Conservation (phyloP, 176 grass and related monocot genomes). For the Poa annua region DNA sequence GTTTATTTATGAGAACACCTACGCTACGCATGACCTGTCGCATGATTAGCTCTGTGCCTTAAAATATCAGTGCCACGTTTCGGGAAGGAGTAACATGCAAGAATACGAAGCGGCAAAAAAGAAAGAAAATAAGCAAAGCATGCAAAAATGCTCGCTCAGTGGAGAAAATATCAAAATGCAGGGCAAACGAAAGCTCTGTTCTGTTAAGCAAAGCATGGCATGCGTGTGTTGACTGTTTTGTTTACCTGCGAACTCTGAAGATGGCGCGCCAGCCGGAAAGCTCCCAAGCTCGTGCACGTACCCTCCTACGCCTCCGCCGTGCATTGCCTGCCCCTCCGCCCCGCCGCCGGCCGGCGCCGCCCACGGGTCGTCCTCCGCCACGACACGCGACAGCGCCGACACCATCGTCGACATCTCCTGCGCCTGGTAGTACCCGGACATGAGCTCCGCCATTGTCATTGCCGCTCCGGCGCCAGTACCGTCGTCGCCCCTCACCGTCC, state of each 20-base stretch:
- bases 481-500: conserved; percentile 21
- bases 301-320: neutral
- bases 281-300: conserved; percentile 38
- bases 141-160: neutral
- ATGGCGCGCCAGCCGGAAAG: conserved; percentile 19
- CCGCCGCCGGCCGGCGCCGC: neutral
- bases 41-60: neutral
- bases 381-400: conserved; percentile 69
- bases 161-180: neutral
- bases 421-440: conserved; percentile 55
- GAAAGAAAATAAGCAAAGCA: neutral
- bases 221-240: conserved; percentile 27
- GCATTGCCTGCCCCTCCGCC: conserved; percentile 50
- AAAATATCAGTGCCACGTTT: conserved; percentile 23
- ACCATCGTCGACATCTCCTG: conserved; percentile 77
- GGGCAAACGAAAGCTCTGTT: neutral
- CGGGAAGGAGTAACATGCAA: neutral
- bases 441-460: conserved; percentile 26
- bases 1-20: neutral
- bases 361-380: conserved; percentile 45
- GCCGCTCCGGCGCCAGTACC: neutral
- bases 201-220: neutral
- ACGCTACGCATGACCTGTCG: neutral
- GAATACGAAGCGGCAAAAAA: neutral
- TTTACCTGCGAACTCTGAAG: conserved; percentile 53